These are phyloP conservation scores for Haberlea rhodopensis DNA, from an alignment of 257 asterid species.

Conservation along the genomic window DNA sequence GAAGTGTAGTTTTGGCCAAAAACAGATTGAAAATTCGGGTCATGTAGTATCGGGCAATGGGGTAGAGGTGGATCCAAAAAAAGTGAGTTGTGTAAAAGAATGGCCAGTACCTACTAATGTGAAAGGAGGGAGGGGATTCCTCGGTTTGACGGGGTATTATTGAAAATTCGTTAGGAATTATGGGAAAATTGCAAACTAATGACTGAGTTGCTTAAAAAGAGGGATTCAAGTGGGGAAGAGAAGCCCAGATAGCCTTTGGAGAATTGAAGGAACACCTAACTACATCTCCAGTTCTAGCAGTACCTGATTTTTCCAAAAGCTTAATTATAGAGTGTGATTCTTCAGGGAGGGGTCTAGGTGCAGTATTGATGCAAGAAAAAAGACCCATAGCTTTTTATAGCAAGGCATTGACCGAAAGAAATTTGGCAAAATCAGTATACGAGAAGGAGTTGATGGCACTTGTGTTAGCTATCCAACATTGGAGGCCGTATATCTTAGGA, in stretches of 20 bases:
- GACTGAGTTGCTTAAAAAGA: background rate
- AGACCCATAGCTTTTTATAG: background rate
- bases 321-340: background rate
- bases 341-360: background rate
- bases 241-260: background rate
- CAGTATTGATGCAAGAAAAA: background rate
- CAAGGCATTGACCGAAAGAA: background rate
- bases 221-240: background rate
- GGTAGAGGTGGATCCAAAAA: no score
- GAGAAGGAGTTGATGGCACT: background rate
- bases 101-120: no score
- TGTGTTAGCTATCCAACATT: background rate
- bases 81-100: no score
- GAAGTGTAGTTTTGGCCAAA: no score
- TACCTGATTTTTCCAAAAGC: background rate
- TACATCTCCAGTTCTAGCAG: background rate
- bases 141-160: no score
- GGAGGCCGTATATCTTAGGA: background rate
- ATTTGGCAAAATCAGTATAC: background rate
- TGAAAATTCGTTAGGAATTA: background rate
- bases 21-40: no score
- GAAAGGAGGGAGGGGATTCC: no score
- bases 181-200: background rate
- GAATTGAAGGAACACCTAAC: background rate
- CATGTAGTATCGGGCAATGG: no score